Conservation (phyloP, 2,329 filamentous ascomycete species). For the Byssoonygena ceratinophila region DNA sequence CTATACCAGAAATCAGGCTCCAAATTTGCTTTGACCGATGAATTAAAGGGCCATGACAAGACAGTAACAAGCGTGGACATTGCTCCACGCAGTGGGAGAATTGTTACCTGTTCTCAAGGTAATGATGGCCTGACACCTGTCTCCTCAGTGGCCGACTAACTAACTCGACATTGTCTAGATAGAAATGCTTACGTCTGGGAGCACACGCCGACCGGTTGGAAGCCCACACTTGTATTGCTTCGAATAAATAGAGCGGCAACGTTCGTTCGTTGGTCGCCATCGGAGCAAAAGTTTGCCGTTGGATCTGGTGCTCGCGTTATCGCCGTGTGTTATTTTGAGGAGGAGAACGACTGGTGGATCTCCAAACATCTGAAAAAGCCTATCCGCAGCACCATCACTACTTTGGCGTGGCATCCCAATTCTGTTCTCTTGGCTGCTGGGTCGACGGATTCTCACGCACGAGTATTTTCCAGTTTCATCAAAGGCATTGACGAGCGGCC, state of each 20-base stretch:
- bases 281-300: conserved; percentile 94
- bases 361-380: conserved; percentile 99
- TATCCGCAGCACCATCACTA: conserved; percentile 92
- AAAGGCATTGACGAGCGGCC: conserved; percentile 85
- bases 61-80: conserved; percentile 94
- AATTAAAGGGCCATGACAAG: conserved; percentile 95
- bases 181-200: conserved; percentile 98
- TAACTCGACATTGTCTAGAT: conserved; percentile 45
- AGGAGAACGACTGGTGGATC: conserved; percentile 99
- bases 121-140: background rate
- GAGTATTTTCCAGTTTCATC: conserved; percentile 91
- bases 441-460: conserved; percentile 91
- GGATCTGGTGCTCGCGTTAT: conserved; percentile 93
- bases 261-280: conserved; percentile 93
- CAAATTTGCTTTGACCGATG: conserved; percentile 74
- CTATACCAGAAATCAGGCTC: conserved; percentile 66
- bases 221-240: conserved; percentile 90
- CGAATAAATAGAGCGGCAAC: conserved; percentile 95
- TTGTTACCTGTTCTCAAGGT: conserved; percentile 97
- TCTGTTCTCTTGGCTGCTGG: conserved; percentile 88
- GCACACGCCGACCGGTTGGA: conserved; percentile 81
- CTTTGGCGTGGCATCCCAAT: conserved; percentile 94
- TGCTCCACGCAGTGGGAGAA: conserved; percentile 77
- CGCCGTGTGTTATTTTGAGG: conserved; percentile 95
- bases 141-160: background rate